Base-by-base conservation (phyloP, 768 basidiomycete species). In the Amyloporia xantha region DNA sequence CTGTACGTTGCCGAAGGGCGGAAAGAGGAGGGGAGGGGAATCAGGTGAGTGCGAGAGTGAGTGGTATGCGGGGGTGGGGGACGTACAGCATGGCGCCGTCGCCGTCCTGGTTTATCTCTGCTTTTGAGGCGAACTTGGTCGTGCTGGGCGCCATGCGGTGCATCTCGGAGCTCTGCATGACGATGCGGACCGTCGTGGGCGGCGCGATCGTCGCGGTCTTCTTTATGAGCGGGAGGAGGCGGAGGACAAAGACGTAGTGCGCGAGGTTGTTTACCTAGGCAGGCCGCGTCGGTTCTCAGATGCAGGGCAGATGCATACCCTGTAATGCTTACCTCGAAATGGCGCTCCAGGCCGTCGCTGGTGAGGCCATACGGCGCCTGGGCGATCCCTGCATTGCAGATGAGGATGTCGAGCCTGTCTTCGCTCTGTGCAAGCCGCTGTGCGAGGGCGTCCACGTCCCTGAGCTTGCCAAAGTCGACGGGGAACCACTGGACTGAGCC, bases 141-240 rank as follows among this genome's bases (percentile, higher is more conserved):
- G 44, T 54, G 23, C 46, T 51, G 0, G 61, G 59, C 0, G 62
- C 51, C 23, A 57, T 20, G 13, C 56, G 53, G 33, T 64, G 62
- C 54, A 62, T 49, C 56, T 61, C 61, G 9, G 61, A 62, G 19
- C 56, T 59, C 45, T 64, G 62, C 59, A 59, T 56, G 26, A 62
- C 56, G 49, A 64, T 62, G 39, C 62, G 61, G 5, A 62, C 59
- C 5, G 56, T 52, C 10, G 56, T 43, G 4, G 61, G 62, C 4
- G 56, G 53, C 1, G 59, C 55, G 3, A 12, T 40, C 25, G 51
- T 33, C 1, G 58, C 56, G 2, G 61, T 64, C 53, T 61, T 62
- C 57, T 62, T 55, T 55, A 64, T 55, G 39, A 62, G 24, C 19
- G 57, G 55, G 5, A 64, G 53, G 12, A 64, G 55, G 20, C 59